A percentile compares a stretch with the other conserved stretches of the same genome.
Evolutionary conservation across 768 basidiomycete genomes (phyloP).

Genomic region (Rhodotorula graminis): DNA sequence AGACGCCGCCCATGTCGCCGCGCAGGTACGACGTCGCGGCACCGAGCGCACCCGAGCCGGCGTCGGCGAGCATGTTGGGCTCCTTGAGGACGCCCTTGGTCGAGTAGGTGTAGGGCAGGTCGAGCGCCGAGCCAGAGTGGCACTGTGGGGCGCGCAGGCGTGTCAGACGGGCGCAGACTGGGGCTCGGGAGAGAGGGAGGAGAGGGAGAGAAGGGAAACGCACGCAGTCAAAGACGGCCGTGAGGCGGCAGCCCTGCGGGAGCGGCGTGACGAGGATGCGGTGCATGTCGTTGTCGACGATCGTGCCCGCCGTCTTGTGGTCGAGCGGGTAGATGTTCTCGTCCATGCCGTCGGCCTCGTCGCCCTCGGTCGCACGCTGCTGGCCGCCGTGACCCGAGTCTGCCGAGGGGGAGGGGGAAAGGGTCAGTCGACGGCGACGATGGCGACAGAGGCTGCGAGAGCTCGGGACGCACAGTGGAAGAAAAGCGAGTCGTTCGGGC

Average conservation of each 20-base stretch:
- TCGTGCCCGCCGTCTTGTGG: conserved; percentile 64
- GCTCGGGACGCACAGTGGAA: conserved; percentile 58
- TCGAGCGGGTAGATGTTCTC: conserved; percentile 82
- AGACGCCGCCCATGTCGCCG: conserved; percentile 73
- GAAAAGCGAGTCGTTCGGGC: conserved; percentile 78
- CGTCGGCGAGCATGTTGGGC: conserved; percentile 57
- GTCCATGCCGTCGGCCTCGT: conserved; percentile 77
- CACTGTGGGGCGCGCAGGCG: conserved; percentile 49
- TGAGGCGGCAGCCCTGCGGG: conserved; percentile 81
- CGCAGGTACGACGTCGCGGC: conserved; percentile 70
- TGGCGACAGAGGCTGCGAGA: background rate
- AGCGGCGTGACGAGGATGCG: conserved; percentile 69
- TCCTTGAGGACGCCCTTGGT: conserved; percentile 42
- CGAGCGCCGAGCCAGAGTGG: conserved; percentile 86
- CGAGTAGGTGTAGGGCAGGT: conserved; percentile 48
- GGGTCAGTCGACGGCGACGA: no score
- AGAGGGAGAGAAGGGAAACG: background rate
- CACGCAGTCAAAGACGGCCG: conserved; percentile 49
- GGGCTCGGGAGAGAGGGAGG: no score
- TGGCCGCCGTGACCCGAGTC: conserved; percentile 79
- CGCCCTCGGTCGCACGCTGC: conserved; percentile 72
- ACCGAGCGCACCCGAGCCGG: conserved; percentile 76
- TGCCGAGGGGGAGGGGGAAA: background rate
- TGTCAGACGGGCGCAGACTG: background rate
- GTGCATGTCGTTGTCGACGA: conserved; percentile 88